phyloP scores from a whole-genome alignment of 2,329 filamentous ascomycete genomes.

The Fusarium denticulatum region DNA sequence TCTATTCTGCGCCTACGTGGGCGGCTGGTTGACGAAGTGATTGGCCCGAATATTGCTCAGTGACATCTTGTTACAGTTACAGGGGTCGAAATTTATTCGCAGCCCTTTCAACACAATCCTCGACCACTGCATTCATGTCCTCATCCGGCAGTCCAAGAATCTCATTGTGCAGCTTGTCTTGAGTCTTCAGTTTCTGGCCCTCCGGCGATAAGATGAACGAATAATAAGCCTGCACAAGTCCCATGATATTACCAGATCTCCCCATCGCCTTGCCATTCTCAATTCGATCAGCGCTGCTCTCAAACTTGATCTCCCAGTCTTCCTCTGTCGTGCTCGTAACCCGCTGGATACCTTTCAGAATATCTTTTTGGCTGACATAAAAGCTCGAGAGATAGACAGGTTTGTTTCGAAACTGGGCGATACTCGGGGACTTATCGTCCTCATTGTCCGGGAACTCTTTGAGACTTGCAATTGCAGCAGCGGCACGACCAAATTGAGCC shows the following conservation, averaged over 20 bases:
- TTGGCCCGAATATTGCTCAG: fast-evolving
- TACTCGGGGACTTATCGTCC: conserved; percentile 17
- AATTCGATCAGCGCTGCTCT: conserved; percentile 52
- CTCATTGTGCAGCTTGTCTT: conserved; percentile 3
- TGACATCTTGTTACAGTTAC: not conserved
- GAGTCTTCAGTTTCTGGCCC: not conserved
- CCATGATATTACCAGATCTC: not conserved
- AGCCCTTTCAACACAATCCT: not conserved
- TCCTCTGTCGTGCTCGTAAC: conserved; percentile 65
- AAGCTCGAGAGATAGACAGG: conserved; percentile 66
- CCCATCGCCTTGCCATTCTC: not conserved
- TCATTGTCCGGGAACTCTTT: not conserved
- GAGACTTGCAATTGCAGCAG: not conserved
- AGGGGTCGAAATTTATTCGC: no score
- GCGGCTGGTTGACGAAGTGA: fast-evolving
- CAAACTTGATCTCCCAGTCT: conserved; percentile 68
- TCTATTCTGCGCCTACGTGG: fast-evolving
- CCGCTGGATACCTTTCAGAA: conserved; percentile 69
- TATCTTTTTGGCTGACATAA: conserved; percentile 68
- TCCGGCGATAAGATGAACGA: not conserved
- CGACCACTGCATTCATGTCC: not conserved
- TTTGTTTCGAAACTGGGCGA: conserved; percentile 57
- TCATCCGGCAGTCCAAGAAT: not conserved
- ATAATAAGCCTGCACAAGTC: conserved; percentile 3
- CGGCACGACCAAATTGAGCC: conserved; percentile 1